phyloP scores from a whole-genome alignment of 1,284 basidiomycete species.

The Sparassis latifolia region DNA sequence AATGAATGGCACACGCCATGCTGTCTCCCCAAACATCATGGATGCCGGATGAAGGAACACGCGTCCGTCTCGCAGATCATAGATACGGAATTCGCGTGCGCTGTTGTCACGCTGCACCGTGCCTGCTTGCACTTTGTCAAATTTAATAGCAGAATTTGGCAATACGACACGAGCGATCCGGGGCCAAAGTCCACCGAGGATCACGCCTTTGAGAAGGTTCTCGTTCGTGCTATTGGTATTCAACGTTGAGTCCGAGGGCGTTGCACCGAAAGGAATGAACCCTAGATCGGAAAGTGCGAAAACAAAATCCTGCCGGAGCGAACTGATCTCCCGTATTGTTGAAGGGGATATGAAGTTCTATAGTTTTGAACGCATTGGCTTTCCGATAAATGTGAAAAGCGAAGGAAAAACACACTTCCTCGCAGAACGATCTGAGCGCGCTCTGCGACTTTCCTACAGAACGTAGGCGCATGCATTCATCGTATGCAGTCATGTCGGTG shows the following conservation, averaged over 20 bases:
- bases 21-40: slow-evolving; percentile 67
- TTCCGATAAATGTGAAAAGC: background rate
- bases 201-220: slow-evolving; percentile 75
- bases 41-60: slow-evolving; percentile 87
- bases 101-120: slow-evolving; percentile 77
- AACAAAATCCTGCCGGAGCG: slow-evolving; percentile 75
- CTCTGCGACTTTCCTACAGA: slow-evolving; percentile 41
- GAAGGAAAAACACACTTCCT: slow-evolving; percentile 42
- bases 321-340: slow-evolving; percentile 77
- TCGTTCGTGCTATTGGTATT: slow-evolving; percentile 58
- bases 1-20: slow-evolving; percentile 76
- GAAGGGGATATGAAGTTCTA: slow-evolving; percentile 81
- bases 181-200: slow-evolving; percentile 82
- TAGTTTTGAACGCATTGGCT: background rate
- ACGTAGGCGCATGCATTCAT: slow-evolving; percentile 54
- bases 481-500: slow-evolving; percentile 76
- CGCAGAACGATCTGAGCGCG: slow-evolving; percentile 63
- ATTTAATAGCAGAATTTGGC: slow-evolving; percentile 72
- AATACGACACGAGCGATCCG: slow-evolving; percentile 69
- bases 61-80: slow-evolving; percentile 51
- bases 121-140: slow-evolving; percentile 77
- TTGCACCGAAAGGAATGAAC: slow-evolving; percentile 48
- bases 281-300: slow-evolving; percentile 70
- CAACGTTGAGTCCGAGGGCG: slow-evolving; percentile 39
- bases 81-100: slow-evolving; percentile 78